Evolutionary conservation across 805 yeast genomes (phyloP), one percentile per base, ranked within the genome.

Genomic region (Kuraishia borneana): DNA sequence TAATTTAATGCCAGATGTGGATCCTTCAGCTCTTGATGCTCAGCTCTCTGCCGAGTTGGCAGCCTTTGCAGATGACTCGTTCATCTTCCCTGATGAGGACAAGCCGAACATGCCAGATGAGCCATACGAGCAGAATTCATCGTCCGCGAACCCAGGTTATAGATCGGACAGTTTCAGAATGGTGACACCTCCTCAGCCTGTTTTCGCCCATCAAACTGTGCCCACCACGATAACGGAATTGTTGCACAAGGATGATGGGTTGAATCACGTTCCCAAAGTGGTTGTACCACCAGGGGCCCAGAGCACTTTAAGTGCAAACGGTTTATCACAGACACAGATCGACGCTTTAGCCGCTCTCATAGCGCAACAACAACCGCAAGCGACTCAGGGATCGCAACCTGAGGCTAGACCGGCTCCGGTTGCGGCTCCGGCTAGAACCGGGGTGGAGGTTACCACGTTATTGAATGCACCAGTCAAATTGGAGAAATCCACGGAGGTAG

Each of bases 21-120:
- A 42, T 27, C 59, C 58, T 5, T 43, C 54, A 6, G 58, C 59
- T 26, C 58, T 70, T 19, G 76, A 71, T 42, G 75, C 70, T 40
- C 67, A 70, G 34, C 45, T 71, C 18, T 68, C 74, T 5, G 73
- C 71, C 13, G 92, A 82, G 47, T 63, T 82, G 41, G 82, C 84
- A 13, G 88, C 87, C 1, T 82, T 82, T 65, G 89, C 88, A 0
- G 88, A 81, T 45, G 88, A 80, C 39, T 69, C 83, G 2, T 82
- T 82, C 43, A 70, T 82, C 2, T 82, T 82, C 49, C 85, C 89
- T 1, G 92, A 82, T 48, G 92, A 83, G 47, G 89, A 81, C 23
- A 80, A 80, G 48, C 78, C 79, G 1, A 65, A 58, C 39, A 39
- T 22, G 18, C 30, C 32, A 13, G 35, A 39, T 23, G 47, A 47